Base-by-base conservation (phyloP, 2,329 filamentous ascomycete species). In the Fusarium agapanthi region DNA sequence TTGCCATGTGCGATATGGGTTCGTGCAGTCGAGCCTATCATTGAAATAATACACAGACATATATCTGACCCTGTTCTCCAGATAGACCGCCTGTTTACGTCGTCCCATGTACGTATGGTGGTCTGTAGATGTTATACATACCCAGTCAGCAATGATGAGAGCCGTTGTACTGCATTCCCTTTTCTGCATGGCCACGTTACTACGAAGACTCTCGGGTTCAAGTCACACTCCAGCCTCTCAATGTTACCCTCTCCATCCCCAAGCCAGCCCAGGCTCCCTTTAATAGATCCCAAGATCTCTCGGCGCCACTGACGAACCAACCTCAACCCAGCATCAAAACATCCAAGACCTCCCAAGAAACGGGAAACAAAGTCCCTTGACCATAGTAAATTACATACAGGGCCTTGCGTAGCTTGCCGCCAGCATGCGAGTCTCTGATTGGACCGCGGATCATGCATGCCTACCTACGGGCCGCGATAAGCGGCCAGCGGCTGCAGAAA, bases 401-500 rank as follows among this genome's bases (percentile, higher is more conserved):
- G 61, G 62, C 47, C 34, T 34, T 24, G 13, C 35, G 40, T 40
- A 45, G 44, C 43, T 65, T 73, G 66, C 43, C 55, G 44, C 63
- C 51, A 24, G 20, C 41, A 22, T 47, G 22, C 20, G 5, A 43
- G 24, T 8, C 34, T 20, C 24, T 74, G 34, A 72, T 76, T 76
- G 73, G 75, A 56, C 60, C 45, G 43, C 57, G 51, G 69, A 50
- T 48, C 59, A 69, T 61, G 64, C 65, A 65, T 53, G 47, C 55
- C 28, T 32, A 54, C 55, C 28, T 32, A 54, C 71, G 65, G 75
- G 75, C 73, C 75, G 73, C 66, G 58, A 59, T 61, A 72, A 64
- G 72, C 67, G 74, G 75, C 70, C 75, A 74, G 75, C 75, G 75
- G 63, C 73, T 77, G 75, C 69, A 77, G 73, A 76, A 76, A 75